Percentiles rank a stretch among this genome's conserved stretches.
These are phyloP conservation scores for Xylaria grammica DNA, from an alignment of 495 filamentous ascomycete genomes.

Conservation along the genomic window DNA sequence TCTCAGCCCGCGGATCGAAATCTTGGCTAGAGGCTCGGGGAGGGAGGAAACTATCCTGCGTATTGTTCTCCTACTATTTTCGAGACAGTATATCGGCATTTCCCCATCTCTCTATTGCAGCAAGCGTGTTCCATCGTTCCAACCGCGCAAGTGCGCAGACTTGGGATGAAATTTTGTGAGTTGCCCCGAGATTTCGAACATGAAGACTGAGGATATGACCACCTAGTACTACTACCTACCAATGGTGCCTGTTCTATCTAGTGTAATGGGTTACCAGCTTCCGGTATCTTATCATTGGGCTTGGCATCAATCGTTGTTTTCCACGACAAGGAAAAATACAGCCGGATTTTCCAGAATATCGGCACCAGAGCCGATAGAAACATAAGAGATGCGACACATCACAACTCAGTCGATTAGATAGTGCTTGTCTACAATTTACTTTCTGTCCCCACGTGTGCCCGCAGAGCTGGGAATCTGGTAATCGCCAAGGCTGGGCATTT, in stretches of 20 bases:
- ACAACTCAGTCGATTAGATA: too few species aligned
- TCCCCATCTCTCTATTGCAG: background rate
- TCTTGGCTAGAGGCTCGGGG: background rate
- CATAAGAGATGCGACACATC: background rate
- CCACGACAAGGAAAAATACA: background rate
- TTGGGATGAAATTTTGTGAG: too few species aligned
- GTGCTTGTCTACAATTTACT: background rate
- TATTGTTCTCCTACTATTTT: background rate
- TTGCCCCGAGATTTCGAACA: too few species aligned
- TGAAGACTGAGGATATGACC: too few species aligned
- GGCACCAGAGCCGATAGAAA: background rate
- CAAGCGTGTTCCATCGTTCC: background rate
- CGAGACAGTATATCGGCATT: background rate
- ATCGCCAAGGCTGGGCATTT: conserved; percentile 10
- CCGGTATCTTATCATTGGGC: too few species aligned
- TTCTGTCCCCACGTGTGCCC: background rate
- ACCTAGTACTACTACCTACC: too few species aligned
- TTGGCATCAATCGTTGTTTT: background rate
- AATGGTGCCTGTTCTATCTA: too few species aligned
- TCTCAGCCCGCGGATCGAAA: background rate
- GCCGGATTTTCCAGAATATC: background rate
- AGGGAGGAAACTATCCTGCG: background rate
- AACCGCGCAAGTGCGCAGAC: background rate
- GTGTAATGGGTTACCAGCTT: too few species aligned
- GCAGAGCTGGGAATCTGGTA: background rate